Conservation (phyloP, 768 basidiomycete genomes). For the Tulasnella sp. region DNA sequence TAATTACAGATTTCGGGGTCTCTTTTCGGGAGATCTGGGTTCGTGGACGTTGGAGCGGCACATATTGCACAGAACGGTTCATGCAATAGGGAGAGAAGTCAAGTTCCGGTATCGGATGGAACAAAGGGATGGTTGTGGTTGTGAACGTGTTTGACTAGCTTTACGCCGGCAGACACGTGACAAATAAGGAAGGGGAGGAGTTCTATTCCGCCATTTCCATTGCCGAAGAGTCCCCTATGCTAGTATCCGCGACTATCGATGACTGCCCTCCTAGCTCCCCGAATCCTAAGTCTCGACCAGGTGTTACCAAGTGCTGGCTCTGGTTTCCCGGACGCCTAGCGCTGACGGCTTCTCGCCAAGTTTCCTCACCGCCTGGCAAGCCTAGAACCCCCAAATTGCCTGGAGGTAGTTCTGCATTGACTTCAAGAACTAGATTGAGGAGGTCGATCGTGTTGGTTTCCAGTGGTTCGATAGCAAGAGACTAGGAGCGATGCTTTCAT, state of each 20-base stretch:
- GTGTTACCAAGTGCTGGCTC: neutral
- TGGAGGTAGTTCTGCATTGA: constrained; percentile 27
- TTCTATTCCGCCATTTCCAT: constrained; percentile 20
- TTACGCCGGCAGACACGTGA: neutral
- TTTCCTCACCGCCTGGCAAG: constrained; percentile 23
- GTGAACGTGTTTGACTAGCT: neutral
- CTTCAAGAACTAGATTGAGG: constrained; percentile 68
- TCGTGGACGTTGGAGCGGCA: neutral
- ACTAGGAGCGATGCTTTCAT: constrained; percentile 42
- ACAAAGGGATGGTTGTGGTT: constrained; percentile 1
- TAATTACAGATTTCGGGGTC: neutral
- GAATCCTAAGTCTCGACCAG: neutral
- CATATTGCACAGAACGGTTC: neutral
- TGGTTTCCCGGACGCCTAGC: constrained; percentile 8
- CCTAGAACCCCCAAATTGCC: constrained; percentile 20
- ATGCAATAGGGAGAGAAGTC: neutral
- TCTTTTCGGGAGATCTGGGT: neutral
- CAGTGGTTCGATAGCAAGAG: constrained; percentile 76
- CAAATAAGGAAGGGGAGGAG: neutral
- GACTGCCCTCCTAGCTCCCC: neutral
- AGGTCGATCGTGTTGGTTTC: constrained; percentile 78
- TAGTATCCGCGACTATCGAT: neutral
- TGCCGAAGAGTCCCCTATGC: neutral
- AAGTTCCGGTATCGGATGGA: neutral
- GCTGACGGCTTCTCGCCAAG: constrained; percentile 8